phyloP scores from a whole-genome alignment of 176 grass and related monocot genomes.

The Aegilops umbellulata region DNA sequence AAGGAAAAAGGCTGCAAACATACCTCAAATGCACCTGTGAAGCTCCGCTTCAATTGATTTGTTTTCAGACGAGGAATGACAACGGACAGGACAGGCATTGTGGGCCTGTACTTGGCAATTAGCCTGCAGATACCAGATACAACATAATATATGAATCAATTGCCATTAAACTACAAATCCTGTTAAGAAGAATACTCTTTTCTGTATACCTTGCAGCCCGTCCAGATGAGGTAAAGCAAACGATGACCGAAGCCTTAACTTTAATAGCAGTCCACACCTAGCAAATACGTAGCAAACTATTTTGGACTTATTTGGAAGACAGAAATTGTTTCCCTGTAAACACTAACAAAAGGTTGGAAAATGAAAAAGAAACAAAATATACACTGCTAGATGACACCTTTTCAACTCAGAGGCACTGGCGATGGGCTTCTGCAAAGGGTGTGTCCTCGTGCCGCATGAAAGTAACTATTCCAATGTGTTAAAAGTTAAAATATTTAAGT shows the following conservation, averaged over 20 bases:
- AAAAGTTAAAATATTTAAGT: too few species aligned
- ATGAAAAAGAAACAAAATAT: constrained; percentile 2
- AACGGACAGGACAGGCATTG: constrained; percentile 95
- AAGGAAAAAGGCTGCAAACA: not conserved
- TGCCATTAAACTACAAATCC: not conserved
- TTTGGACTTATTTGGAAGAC: constrained; percentile 15
- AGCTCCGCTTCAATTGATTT: constrained; percentile 96
- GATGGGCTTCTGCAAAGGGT: too few species aligned
- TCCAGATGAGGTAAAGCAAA: constrained; percentile 97
- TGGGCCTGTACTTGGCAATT: constrained; percentile 98
- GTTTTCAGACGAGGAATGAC: constrained; percentile 98
- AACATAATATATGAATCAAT: constrained; percentile 8
- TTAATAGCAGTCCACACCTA: constrained; percentile 99
- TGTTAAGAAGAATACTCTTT: not conserved
- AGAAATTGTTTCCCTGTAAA: not conserved
- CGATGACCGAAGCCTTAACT: constrained; percentile 94
- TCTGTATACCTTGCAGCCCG: constrained; percentile 84
- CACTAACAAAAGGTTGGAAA: not conserved
- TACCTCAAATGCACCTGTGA: constrained; percentile 96
- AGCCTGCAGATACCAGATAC: constrained; percentile 52
- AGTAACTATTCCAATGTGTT: too few species aligned
- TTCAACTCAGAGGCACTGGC: too few species aligned
- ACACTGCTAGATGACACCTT: too few species aligned
- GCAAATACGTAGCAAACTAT: constrained; percentile 12
- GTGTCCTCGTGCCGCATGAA: too few species aligned